Base-by-base conservation (phyloP, 2,329 filamentous ascomycete genomes). In the Xylaria polymorpha region DNA sequence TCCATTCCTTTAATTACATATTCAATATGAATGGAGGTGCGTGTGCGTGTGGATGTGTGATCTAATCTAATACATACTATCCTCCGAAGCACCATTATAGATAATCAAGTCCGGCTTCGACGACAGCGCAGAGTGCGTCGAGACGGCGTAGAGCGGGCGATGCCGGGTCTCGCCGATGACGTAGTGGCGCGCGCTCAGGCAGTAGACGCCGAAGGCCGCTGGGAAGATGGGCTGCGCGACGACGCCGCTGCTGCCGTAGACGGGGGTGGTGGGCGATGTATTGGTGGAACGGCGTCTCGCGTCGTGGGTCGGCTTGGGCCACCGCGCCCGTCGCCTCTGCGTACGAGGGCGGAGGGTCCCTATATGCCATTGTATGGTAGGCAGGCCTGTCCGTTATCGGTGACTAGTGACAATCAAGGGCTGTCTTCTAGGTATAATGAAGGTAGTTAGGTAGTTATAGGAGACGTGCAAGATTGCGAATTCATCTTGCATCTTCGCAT, bases 301-400 rank as follows among this genome's bases (percentile, higher is more conserved):
- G 10, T n/a, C n/a, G 18, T n/a, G 15, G 18, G 15, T n/a, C n/a
- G 18, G 15, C 7, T 6, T n/a, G 18, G 14, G 8, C 14, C 10
- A 8, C 29, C 15, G 29, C 37, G 35, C 68, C 39, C 8, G 53
- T 67, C 25, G 69, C 69, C 61, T 69, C 69, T 8, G 39, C 63
- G 64, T 71, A 71, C 37, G 69, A 70, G 10, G 69, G 69, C 35
- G 69, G 69, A 25, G 55, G 46, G 18, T 69, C 70, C 3, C 15
- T 6, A 2, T 66, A 41, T 53, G 43, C 5, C 4, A 48, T 8
- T 48, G 4, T 44, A 35, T 10, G 15, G 46, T 55, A 14, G 2
- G 32, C 8, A 35, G 18, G 29, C 39, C 3, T 58, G 25, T 10
- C 57, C 25, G 29, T n/a, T 66, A 18, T 57, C 4, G 18, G 29